Evolutionary conservation across 495 filamentous ascomycete genomes (phyloP), one percentile per base, ranked within the genome.

Genomic region (Aspergillus hancockii): DNA sequence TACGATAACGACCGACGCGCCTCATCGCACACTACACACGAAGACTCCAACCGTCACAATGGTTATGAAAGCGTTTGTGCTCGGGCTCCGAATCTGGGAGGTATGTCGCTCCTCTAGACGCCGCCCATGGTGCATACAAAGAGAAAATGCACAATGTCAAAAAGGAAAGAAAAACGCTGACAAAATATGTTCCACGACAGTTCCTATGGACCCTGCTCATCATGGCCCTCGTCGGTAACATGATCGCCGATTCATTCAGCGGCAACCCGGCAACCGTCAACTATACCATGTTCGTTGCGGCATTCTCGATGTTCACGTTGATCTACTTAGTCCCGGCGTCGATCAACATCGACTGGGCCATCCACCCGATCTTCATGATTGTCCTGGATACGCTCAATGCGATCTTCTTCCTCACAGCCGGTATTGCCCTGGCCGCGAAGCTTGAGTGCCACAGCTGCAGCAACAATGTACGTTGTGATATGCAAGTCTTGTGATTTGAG

Each of bases 131-230:
- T 7, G 7, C 7, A 36, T 10, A 36, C 9, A 9, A 41, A 3
- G 13, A 16, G 13, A 41, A 41, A 9, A 38, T 5, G 23, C 25
- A 43, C 9, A 40, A 38, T 14, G 41, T 32, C 32, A 16, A 55
- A 55, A 8, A 50, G 18, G 0, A 32, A 0, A 0, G 4, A 21
- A n/a, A n/a, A n/a, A n/a, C n/a, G n/a, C 43, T 47, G 38, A 38
- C 22, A 18, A 30, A 12, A 36, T 36, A 4, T 1, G 38, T 21
- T 8, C 10, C 31, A n/a, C 14, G 49, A 31, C 57, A 89, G 81
- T 87, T 89, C 75, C 22, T 89, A 60, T 88, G 79, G 77, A 80
- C 85, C n/a, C 71, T 90, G 30, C 78, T 90, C 67, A 67, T 87
- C 63, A 83, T 88, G 71, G 81, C 87, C 21, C 76, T 91, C 25